Conservation (phyloP, 192 early-diverging fungal genomes). For the Backusella liffmaniae region DNA sequence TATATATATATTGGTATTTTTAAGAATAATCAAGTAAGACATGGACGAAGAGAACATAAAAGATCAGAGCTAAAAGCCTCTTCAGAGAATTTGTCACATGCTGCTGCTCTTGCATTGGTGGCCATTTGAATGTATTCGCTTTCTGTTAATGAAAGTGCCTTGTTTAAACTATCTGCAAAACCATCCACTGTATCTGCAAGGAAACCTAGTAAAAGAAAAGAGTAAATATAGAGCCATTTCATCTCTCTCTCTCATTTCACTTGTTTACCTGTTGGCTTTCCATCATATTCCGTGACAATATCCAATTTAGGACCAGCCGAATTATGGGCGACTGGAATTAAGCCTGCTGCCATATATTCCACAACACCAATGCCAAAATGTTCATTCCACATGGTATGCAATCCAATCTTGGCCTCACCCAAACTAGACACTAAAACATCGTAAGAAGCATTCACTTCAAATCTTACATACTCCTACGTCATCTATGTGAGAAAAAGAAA, state of each 20-base stretch:
- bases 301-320: slow-evolving; percentile 88
- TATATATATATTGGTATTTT: not conserved
- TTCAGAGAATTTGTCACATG: slow-evolving; percentile 72
- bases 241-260: not conserved
- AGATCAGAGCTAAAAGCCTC: slow-evolving; percentile 43
- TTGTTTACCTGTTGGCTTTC: slow-evolving; percentile 30
- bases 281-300: slow-evolving; percentile 63
- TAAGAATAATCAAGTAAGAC: slow-evolving; percentile 11
- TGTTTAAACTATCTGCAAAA: slow-evolving; percentile 63
- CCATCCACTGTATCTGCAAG: slow-evolving; percentile 58
- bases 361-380: slow-evolving; percentile 99
- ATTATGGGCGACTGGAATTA: slow-evolving; percentile 78
- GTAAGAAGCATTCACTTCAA: slow-evolving; percentile 85
- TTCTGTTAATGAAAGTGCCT: slow-evolving; percentile 42
- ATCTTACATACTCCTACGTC: slow-evolving; percentile 62
- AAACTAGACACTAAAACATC: slow-evolving; percentile 63
- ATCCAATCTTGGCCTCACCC: slow-evolving; percentile 63
- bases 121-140: slow-evolving; percentile 49
- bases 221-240: not conserved
- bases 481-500: not conserved
- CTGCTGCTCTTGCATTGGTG: slow-evolving; percentile 59
- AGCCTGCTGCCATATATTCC: slow-evolving; percentile 94
- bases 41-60: slow-evolving; percentile 28
- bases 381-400: slow-evolving; percentile 98
- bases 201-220: slow-evolving; percentile 45